Conservation (phyloP, 2,329 filamentous ascomycete genomes). For the Septoria linicola region DNA sequence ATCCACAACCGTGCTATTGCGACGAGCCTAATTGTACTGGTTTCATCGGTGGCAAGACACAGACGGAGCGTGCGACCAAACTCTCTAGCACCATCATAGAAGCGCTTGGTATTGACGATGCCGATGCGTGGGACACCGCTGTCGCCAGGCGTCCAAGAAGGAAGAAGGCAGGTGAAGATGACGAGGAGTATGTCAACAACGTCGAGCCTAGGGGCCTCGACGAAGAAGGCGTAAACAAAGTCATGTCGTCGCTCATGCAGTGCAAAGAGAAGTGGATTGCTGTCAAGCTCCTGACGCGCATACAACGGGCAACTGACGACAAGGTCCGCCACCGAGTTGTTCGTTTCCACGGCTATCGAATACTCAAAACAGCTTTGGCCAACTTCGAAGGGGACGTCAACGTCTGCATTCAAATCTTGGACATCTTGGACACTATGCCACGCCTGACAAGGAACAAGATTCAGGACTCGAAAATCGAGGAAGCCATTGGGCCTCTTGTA, state of each 20-base stretch:
- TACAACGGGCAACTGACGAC: constrained; percentile 83
- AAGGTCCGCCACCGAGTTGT: constrained; percentile 84
- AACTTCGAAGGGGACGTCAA: constrained; percentile 89
- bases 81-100: constrained; percentile 86
- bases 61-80: constrained; percentile 93
- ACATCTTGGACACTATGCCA: constrained; percentile 85
- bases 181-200: constrained; percentile 93
- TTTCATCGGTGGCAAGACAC: constrained; percentile 95
- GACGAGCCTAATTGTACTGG: constrained; percentile 91
- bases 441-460: constrained; percentile 96
- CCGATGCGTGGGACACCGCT: constrained; percentile 85
- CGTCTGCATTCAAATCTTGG: constrained; percentile 81
- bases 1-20: constrained; percentile 96
- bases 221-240: constrained; percentile 82
- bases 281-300: constrained; percentile 86
- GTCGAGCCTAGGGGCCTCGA: constrained; percentile 75
- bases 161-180: constrained; percentile 87
- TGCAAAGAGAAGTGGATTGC: constrained; percentile 99
- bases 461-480: constrained; percentile 90
- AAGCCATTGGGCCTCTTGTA: constrained; percentile 67
- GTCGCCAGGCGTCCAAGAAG: constrained; percentile 87
- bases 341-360: constrained; percentile 95
- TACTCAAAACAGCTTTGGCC: constrained; percentile 80
- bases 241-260: constrained; percentile 95
- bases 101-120: constrained; percentile 90